Base-by-base conservation (phyloP, 331 rosid genomes). In the Malus hybrid region DNA sequence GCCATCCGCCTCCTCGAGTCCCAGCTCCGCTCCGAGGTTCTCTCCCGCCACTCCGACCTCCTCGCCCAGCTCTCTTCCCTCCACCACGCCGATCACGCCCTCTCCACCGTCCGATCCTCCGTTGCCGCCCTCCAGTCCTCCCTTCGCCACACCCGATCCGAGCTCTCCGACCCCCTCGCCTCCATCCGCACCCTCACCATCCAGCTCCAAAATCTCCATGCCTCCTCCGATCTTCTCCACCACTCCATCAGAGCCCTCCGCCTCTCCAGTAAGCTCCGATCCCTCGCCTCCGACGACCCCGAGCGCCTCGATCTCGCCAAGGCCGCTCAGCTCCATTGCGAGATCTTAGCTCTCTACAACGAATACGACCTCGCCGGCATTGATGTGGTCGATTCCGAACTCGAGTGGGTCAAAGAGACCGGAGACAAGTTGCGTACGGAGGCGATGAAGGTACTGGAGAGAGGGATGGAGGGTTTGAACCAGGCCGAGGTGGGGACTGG, bases 401-500 rank as follows among this genome's bases (percentile, higher is more conserved):
- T 24, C 24, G 24, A 24, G 24, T 24, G 24, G 24, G 24, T 24
- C 24, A 24, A 24, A 24, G 24, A 24, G 24, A 24, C 24, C 24
- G 24, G 24, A 24, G 24, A 24, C 24, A 24, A 24, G 24, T 24
- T 24, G 24, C 24, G 24, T 24, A 24, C 24, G 24, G 24, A 24
- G 24, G 24, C 24, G 24, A 24, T 24, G 24, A 85, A 80, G 77
- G 92, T 92, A 15, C 75, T 94, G 44, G 94, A 89, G 66, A 70
- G 95, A 39, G 99, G 99, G 52, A 90, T 92, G 99, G 99, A 92
- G 80, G 96, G 99, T 55, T 76, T 94, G 89, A 94, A 94, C 63
- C 97, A 94, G 66, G 97, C 97, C 4, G 99, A 92, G 83, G 99
- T 92, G 29, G 99, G 97, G 18, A 90, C 96, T 15, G 97, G 97